These are phyloP conservation scores for Scorias spongiosa DNA, from an alignment of 2,329 filamentous ascomycete species.

Conservation along the genomic window DNA sequence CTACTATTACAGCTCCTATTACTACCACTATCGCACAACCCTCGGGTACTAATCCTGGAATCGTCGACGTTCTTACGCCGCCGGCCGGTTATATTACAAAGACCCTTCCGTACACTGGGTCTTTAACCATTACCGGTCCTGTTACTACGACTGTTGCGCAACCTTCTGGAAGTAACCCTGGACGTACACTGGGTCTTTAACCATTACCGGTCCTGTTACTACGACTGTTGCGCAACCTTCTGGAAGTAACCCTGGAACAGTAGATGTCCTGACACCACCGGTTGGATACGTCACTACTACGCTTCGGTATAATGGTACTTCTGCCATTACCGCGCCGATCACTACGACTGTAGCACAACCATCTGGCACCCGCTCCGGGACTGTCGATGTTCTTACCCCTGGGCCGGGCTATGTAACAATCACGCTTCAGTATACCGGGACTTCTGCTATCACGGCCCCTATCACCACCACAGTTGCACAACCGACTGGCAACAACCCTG, in stretches of 20 bases:
- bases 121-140: constrained; percentile 1
- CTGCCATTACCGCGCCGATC: constrained; percentile 1
- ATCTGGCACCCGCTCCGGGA: constrained; percentile 1
- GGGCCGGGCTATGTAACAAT: neutral
- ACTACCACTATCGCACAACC: constrained; percentile 3
- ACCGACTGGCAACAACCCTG: neutral
- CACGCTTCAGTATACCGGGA: neutral
- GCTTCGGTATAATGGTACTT: constrained; percentile 1
- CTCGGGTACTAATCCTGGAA: constrained; percentile 4
- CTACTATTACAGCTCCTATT: neutral
- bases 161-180: constrained; percentile 1
- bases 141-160: constrained; percentile 1
- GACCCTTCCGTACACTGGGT: neutral
- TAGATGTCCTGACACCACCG: constrained; percentile 1
- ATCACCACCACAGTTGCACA: constrained; percentile 2
- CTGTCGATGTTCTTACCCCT: neutral
- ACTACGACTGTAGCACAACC: constrained; percentile 1
- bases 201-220: constrained; percentile 2
- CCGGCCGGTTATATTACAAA: constrained; percentile 1
- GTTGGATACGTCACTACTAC: constrained; percentile 3
- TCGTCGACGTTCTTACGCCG: constrained; percentile 3
- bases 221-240: constrained; percentile 1
- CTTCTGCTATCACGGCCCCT: neutral
- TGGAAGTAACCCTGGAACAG: constrained; percentile 2
- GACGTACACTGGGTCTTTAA: constrained; percentile 2